These are phyloP conservation scores for Arabis hirsuta DNA, from an alignment of 345 rosid genomes.

Conservation along the genomic window DNA sequence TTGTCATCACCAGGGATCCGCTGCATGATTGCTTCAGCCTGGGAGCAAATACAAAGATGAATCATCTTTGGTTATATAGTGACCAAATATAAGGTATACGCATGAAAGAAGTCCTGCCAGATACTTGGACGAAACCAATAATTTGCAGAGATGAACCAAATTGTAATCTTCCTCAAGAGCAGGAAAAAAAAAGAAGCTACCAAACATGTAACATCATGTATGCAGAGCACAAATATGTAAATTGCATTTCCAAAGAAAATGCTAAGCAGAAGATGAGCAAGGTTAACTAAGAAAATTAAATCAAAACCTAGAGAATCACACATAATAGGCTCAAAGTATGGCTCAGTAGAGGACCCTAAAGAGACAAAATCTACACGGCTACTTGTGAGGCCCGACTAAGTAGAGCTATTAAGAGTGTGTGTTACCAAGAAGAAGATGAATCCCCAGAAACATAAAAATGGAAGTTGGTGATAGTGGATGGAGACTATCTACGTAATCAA, in stretches of 20 bases:
- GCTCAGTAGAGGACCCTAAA: not conserved
- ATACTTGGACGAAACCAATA: not conserved
- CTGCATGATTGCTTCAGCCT: constrained; percentile 81
- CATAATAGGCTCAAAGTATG: not conserved
- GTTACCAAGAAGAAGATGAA: constrained; percentile 31
- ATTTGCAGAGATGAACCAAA: not conserved
- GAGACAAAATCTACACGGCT: not conserved
- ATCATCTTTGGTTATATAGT: not conserved
- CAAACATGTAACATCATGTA: not conserved
- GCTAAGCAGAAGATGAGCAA: not conserved
- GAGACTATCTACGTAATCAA: constrained; percentile 18
- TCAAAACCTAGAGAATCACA: not conserved
- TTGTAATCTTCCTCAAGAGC: not conserved
- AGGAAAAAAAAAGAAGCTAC: constrained; percentile 1
- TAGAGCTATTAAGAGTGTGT: not conserved
- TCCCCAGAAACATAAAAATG: constrained; percentile 53
- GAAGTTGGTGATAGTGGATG: constrained; percentile 39
- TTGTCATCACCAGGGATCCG: constrained; percentile 56
- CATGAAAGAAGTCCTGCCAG: not conserved
- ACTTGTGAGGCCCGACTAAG: not conserved
- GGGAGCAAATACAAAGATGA: constrained; percentile 35
- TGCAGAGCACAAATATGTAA: not conserved
- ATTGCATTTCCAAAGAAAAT: not conserved
- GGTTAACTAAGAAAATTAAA: not conserved
- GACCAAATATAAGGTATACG: not conserved